Base-by-base conservation (phyloP, 2,329 filamentous ascomycete genomes). In the Penicillium griseofulvum region DNA sequence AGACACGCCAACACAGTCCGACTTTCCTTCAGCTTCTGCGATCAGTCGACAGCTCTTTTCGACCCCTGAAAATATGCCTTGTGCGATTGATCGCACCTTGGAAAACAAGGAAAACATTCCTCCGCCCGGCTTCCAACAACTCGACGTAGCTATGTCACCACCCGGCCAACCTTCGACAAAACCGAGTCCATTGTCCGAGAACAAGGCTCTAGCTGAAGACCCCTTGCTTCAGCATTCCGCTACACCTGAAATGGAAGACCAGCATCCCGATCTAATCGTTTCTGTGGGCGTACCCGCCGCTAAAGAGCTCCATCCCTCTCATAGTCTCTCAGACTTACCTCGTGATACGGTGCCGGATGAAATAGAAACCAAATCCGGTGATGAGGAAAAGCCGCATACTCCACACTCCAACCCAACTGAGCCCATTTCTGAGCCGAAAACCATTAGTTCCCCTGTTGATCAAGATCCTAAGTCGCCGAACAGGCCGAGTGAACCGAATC, bases 71-170 rank as follows among this genome's bases (percentile, higher is more conserved):
- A 19, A 26, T 33, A 26, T 11, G 1, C 45, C 61, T 29, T 48
- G 57, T 11, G 56, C 54, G 37, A 22, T 31, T 28, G 53, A 51
- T 12, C 43, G 54, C 5, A 29, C 47, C 11, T 31, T 46, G 16
- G 53, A 61, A n/a, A 53, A 63, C 28, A 65, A 64, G 12, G 63
- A 65, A 19, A 64, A 65, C 11, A 57, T 63, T 4, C 58, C 60
- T 26, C 63, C 63, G 7, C 37, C 34, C 1, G 50, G 33, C 8
- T 54, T 54, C 11, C 48, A 57, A 42, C 44, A 53, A n/a, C 37
- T 16, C 12, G 44, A 47, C 1, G 19, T 22, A 11, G 36, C 37
- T 22, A 7, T 24, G 7, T 54, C 53, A 10, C 41, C 52, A 8
- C 49, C 31, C 38, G 28, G 42, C 36, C 54, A 50, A 8, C 41